These are phyloP conservation scores for Neohortaea acidophila DNA, from an alignment of 495 filamentous ascomycete species.

Conservation along the genomic window DNA sequence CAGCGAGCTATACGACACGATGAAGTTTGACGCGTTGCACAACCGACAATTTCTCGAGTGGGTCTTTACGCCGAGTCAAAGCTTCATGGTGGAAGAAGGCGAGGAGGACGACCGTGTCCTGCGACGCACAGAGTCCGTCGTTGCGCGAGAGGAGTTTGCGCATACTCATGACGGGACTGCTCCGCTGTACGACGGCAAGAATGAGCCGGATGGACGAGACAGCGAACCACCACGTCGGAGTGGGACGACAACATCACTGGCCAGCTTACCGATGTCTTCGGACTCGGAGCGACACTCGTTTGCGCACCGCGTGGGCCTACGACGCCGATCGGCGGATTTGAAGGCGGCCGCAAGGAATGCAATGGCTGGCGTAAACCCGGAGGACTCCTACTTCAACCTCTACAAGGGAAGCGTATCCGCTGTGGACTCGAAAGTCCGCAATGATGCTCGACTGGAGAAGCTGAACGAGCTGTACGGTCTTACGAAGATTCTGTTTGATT, in stretches of 20 bases:
- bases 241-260: background rate
- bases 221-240: background rate
- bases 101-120: constrained; percentile 4
- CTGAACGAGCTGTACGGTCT: constrained; percentile 82
- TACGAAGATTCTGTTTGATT: constrained; percentile 92
- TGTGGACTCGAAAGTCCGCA: constrained; percentile 57
- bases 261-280: background rate
- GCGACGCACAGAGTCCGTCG: constrained; percentile 5
- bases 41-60: constrained; percentile 96
- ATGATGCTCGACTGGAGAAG: constrained; percentile 70
- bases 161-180: constrained; percentile 5
- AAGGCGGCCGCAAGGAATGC: constrained; percentile 4
- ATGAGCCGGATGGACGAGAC: background rate
- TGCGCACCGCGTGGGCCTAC: constrained; percentile 28
- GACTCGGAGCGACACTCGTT: constrained; percentile 19
- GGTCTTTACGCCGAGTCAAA: constrained; percentile 75
- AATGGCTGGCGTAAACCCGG: constrained; percentile 1
- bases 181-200: constrained; percentile 3
- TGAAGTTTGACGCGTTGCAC: constrained; percentile 97
- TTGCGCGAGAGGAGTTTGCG: constrained; percentile 10
- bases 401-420: constrained; percentile 49
- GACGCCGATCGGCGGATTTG: constrained; percentile 22
- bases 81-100: constrained; percentile 46
- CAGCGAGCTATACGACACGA: constrained; percentile 92
- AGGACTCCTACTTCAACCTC: constrained; percentile 66